A percentile compares a stretch with the other conserved stretches of the same genome.
phyloP scores from a whole-genome alignment of 306 rosid genomes.

The Luffa acutangula region DNA sequence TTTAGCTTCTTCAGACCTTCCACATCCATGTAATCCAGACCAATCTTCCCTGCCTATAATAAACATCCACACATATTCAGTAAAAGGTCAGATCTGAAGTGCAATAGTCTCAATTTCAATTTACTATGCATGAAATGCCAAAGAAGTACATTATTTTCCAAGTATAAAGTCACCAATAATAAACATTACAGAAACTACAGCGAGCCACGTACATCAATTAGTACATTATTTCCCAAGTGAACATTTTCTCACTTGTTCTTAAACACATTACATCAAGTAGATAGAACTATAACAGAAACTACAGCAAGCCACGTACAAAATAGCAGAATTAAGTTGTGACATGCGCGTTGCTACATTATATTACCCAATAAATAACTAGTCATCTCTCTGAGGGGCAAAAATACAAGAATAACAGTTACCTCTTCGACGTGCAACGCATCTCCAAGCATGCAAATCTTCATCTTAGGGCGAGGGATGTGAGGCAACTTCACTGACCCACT shows the following conservation, averaged over 20 bases:
- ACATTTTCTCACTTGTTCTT: not conserved
- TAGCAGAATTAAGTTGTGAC: too few relatives aligned
- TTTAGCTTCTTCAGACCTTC: constrained; percentile 69
- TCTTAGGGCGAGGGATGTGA: constrained; percentile 80
- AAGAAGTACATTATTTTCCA: not conserved
- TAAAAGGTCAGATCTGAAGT: not conserved
- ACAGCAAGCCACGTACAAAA: not conserved
- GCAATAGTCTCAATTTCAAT: not conserved
- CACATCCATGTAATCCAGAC: constrained; percentile 72
- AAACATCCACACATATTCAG: not conserved
- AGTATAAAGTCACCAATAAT: not conserved
- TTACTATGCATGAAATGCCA: not conserved
- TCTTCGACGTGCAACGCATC: constrained; percentile 91
- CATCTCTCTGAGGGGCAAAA: not conserved
- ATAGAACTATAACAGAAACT: not conserved
- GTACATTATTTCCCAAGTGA: not conserved
- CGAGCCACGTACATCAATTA: too few relatives aligned
- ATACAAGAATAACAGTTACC: constrained; percentile 20
- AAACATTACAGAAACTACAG: too few relatives aligned
- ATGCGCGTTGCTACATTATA: not conserved
- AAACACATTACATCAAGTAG: not conserved
- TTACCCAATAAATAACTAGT: not conserved
- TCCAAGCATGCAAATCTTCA: constrained; percentile 90
- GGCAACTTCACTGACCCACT: constrained; percentile 81
- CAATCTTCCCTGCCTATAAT: constrained; percentile 64